Evolutionary conservation across 306 rosid species (phyloP).

Genomic region (Sicyos edulis): DNA sequence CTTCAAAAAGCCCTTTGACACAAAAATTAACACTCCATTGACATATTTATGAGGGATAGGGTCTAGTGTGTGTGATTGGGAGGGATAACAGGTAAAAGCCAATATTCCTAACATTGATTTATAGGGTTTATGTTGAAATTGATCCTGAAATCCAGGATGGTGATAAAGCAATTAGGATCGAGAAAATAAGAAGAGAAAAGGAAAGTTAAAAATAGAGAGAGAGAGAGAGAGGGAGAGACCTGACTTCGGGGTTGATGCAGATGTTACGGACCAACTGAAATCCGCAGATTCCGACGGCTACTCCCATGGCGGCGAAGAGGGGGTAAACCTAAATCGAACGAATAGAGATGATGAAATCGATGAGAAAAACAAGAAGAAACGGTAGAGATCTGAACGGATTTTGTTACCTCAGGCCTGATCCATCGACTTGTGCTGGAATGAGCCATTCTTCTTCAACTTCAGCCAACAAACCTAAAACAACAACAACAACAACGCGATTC

Average conservation of each 20-base stretch:
- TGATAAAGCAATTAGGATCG: background rate
- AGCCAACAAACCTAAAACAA: too few relatives aligned
- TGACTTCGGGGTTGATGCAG: conserved; percentile 92
- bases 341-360: background rate
- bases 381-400: conserved; percentile 21
- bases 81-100: too few relatives aligned
- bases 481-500: conserved; percentile 2
- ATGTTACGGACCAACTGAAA: conserved; percentile 62
- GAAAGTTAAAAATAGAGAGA: background rate
- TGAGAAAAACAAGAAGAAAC: background rate
- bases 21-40: too few relatives aligned
- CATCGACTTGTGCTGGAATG: too few relatives aligned
- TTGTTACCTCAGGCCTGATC: conserved; percentile 72
- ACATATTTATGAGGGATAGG: too few relatives aligned
- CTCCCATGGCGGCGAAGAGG: conserved; percentile 71
- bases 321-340: conserved; percentile 66
- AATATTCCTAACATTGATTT: too few relatives aligned
- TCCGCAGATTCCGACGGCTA: conserved; percentile 81
- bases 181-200: background rate
- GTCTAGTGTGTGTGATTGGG: too few relatives aligned
- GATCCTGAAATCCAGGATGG: too few relatives aligned
- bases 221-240: conserved; percentile 30
- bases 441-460: too few relatives aligned
- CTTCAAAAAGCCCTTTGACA: too few relatives aligned
- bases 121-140: too few relatives aligned